Evolutionary conservation across 1,284 basidiomycete species (phyloP), one percentile per base, ranked within the genome.

Genomic region (Lignosus rhinocerotis): DNA sequence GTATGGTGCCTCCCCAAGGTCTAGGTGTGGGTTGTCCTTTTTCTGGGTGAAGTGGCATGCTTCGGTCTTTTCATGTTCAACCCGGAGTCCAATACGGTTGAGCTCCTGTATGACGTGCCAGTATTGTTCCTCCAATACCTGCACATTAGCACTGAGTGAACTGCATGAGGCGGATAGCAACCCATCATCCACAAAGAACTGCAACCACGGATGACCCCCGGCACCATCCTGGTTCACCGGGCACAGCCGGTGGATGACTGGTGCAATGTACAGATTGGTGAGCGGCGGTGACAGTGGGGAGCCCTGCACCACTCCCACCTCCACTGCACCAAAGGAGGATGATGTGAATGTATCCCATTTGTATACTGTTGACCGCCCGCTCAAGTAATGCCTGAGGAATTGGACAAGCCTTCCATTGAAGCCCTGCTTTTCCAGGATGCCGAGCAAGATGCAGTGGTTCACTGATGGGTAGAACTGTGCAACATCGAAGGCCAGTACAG

Each of bases 111-210:
- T 14, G 34, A 36, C 34, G 14, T 36, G 34, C 7, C 34, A 14
- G 34, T 36, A 36, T 14, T 36, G 34, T 14, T 25, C 43, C 3
- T 45, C 17, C 17, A 45, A 21, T 2, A 45, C 43, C 21, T 36
- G 19, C 10, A 41, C 30, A n/a, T 43, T 30, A 21, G 8, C 12
- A 16, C 17, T 30, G 9, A 31, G 39, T 12, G 25, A 49, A 3
- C 17, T 10, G 25, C 50, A 16, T 11, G 50, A 31, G 5, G 43
- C 50, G 2, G 38, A 32, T 34, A 33, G 32, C 31, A 43, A 25
- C 5, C 50, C 50, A n/a, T 51, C 39, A 16, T 51, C 50, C 30
- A 51, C 50, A 17, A 51, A 51, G 39, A 42, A 51, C 30, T 51
- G 50, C 3, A 51, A 39, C 36, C 36, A 42, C 10, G 50, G 50